A percentile compares a stretch with the other conserved stretches of the same genome.
These are phyloP conservation scores for Rhodotorula toruloides DNA, from an alignment of 768 basidiomycete genomes.

Conservation along the genomic window DNA sequence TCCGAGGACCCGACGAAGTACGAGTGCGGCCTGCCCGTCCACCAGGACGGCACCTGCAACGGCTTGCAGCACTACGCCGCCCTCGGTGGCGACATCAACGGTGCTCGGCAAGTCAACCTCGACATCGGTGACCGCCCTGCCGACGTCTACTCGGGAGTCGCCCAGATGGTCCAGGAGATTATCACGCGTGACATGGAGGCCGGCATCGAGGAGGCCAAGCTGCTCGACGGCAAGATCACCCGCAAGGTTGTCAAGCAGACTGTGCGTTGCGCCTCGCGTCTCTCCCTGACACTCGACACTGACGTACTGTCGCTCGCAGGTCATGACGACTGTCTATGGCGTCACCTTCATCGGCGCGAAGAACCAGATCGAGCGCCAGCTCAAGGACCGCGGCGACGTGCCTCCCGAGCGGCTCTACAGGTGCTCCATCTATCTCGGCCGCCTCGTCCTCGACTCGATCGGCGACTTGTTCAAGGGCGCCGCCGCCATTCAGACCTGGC, in stretches of 20 bases:
- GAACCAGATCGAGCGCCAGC: conserved; percentile 86
- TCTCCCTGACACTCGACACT: background rate
- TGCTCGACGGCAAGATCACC: conserved; percentile 71
- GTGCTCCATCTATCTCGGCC: conserved; percentile 73
- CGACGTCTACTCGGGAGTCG: conserved; percentile 91
- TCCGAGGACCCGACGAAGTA: conserved; percentile 59
- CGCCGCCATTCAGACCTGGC: conserved; percentile 83
- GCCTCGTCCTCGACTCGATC: conserved; percentile 71
- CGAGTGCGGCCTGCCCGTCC: conserved; percentile 73
- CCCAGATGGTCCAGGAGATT: conserved; percentile 69
- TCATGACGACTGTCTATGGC: conserved; percentile 99
- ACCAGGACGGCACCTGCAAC: conserved; percentile 98
- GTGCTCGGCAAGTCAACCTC: conserved; percentile 89
- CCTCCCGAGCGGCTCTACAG: conserved; percentile 67
- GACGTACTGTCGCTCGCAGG: conserved; percentile 49
- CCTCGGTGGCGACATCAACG: conserved; percentile 80
- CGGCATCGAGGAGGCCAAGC: conserved; percentile 53
- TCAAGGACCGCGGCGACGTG: conserved; percentile 69
- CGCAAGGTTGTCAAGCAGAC: conserved; percentile 98
- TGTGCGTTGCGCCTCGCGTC: conserved; percentile 49
- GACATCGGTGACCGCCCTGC: conserved; percentile 72
- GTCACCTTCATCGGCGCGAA: conserved; percentile 93
- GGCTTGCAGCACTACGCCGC: conserved; percentile 98
- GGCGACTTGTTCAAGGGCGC: conserved; percentile 92
- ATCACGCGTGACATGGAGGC: conserved; percentile 50